Evolutionary conservation across 768 basidiomycete genomes (phyloP), one percentile per base, ranked within the genome.

Genomic region (Lactarius tabidus): DNA sequence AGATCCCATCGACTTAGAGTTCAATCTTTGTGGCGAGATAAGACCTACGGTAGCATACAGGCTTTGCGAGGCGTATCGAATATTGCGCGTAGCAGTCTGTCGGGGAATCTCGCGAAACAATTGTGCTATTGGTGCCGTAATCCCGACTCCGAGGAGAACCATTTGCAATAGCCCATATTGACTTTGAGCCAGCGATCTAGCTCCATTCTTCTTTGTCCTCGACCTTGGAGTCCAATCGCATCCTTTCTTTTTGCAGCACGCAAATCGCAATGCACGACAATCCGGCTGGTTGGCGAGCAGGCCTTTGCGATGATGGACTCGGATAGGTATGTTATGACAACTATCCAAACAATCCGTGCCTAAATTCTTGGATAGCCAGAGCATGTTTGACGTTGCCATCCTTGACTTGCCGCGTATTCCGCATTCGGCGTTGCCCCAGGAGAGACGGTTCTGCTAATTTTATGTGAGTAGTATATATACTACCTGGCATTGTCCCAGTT

Each of bases 281-380:
- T 29, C 58, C 52, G 43, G 26, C 55, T 29, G 51, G 41, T 20
- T 10, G 36, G 26, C 55, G 62, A 39, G 35, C 56, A 41, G 38
- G 51, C 65, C 26, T 29, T 33, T 55, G 45, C 53, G 67, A 63
- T 60, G 59, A 67, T 68, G 59, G 17, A 5, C 67, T 61, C 31
- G 33, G 67, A 68, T 68, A 67, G 57, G 65, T 59, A 67, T 59
- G 45, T 63, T 38, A 39, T 51, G 52, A 41, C 48, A 59, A 45
- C 53, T 9, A 53, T n/a, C 59, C 63, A 69, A 69, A 69, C 69
- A 69, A 60, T 69, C 31, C 60, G 63, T 64, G 63, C 63, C 69
- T 69, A 69, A 65, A 57, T 59, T 62, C 45, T 43, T 52, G 54
- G 63, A 59, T 55, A 56, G 58, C 54, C 43, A 56, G 60, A 52